Base-by-base conservation (phyloP, 129 eudicot species). In the Chrysanthemum makinoi region DNA sequence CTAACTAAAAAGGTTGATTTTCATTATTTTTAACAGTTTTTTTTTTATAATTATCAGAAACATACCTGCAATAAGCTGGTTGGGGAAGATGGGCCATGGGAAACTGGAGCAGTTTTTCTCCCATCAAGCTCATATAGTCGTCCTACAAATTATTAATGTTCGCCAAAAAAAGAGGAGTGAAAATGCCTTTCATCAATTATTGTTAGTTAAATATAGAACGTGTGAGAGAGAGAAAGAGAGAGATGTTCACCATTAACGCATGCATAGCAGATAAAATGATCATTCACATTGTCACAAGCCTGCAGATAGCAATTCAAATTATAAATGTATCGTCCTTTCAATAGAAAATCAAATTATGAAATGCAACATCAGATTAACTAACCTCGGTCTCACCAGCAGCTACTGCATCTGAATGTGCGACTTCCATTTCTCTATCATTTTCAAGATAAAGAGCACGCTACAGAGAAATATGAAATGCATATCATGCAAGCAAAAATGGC, bases 351-450 rank as follows among this genome's bases (percentile, higher is more conserved):
- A 55, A 10, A 55, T 2, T 3, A 17, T 55, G 12, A 55, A 11
- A 55, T 18, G 17, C 61, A 55, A 28, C 61, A 18, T 24, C 28
- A 48, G 51, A 6, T 10, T 55, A 62, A 70, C 84, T 81, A 35
- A 93, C 98, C 89, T 87, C 86, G 24, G 98, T 94, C 12, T 94
- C 98, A 81, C 98, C 98, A 85, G 88, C 98, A 79, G 84, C 81
- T 63, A 93, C 98, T 14, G 98, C 98, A 70, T 85, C 91, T 63
- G 95, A 83, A 83, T 89, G 98, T 78, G 98, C 98, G 74, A 83
- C 93, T 84, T 94, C 98, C 96, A 94, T 94, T 82, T 94, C 98
- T 55, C 84, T 75, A 80, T 94, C 96, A 54, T 94, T 89, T 70
- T 83, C 98, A 76, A 94, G 95, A 70, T 82, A 94, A 69, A 75